Base-by-base conservation (phyloP, 2,329 filamentous ascomycete genomes). In the Spiromastix sp. region DNA sequence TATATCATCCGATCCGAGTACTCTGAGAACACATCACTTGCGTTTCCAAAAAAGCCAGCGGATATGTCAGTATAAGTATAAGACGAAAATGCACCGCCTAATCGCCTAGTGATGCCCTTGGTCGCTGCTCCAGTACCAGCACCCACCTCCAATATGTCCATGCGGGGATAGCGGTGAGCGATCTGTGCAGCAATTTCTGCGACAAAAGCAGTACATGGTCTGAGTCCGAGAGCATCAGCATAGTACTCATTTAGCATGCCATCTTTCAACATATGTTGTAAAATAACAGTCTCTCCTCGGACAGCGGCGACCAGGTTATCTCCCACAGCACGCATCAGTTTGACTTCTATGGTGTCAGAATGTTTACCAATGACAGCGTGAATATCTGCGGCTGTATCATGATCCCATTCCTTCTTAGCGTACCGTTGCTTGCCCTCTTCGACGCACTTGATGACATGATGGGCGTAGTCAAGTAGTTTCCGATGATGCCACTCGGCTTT, bases 121-220 rank as follows among this genome's bases (percentile, higher is more conserved):
- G 56, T 57, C 2, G 49, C 48, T 1, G 43, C 54, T 2, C 53
- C 56, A 8, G 52, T 55, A 1, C 52, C 55, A 2, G 47, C 56
- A 1, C 57, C 59, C 5, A 61, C 40, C 33, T 62, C 56, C 0
- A 61, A 47, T 18, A 61, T 50, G 1, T 35, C 35, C 3, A 43
- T 35, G 3, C 37, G 32, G 7, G 47, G 49, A 18, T 47, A 45
- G 12, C 46, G 43, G 31, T 48, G 40, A 4, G 30, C 19, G 12
- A 13, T 24, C 11, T 41, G 32, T 18, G 25, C 20, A 6, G 32
- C 10, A 5, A 42, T 5, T 4, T 28, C 10, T 3, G 30, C 20
- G 4, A 38, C 25, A 10, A 41, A 37, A 3, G 31, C 12, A 25
- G 16, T 18, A n/a, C 20, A n/a, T 38, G 25, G 10, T 36, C 29